Base-by-base conservation (phyloP, 176 grass and related monocot species). In the Musa itinerans region DNA sequence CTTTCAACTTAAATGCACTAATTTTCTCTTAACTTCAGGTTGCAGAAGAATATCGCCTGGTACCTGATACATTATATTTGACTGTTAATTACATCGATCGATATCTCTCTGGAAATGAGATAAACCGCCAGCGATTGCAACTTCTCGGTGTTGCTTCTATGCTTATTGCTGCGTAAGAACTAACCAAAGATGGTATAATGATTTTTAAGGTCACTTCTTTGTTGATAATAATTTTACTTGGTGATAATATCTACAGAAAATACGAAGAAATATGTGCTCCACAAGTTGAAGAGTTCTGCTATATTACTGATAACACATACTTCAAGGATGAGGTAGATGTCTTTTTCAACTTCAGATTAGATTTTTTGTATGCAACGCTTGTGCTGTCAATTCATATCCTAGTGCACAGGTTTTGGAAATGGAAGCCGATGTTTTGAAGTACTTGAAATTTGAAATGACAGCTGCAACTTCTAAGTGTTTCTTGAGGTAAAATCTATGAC, bases 281-380 rank as follows among this genome's bases (percentile, higher is more conserved):
- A 27, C 95, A 99, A 83, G 95, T 99, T 82, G 95, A 99, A 87
- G 95, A 99, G 27, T 99, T 99, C 76, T 99, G 95, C 76, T 99
- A 99, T 74, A 94, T 99, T 82, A 99, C 95, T 16, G 95, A 99
- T 73, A 99, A 99, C 34, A 99, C 95, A 78, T 99, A 99, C 72
- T 99, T 94, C 75, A 99, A 88, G 85, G 95, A 99, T 69, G 90
- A 99, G 90, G 90, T 89, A 7, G 86, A 67, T 26, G 22, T 65
- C 25, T 23, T 51, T 51, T 77, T 29, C 9, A 4, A 59, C 9
- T 6, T 0, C 22, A 53, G 11, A 14, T 24, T 76, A 54, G 12
- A 11, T 26, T 15, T 71, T n/a, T 51, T 24, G 53, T 11, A 25
- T 74, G 26, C 17, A 2, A 27, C 75, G 10, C 69, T 79, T 72